phyloP scores from a whole-genome alignment of 1,284 basidiomycete genomes.

The Singerocomus inundabilis region DNA sequence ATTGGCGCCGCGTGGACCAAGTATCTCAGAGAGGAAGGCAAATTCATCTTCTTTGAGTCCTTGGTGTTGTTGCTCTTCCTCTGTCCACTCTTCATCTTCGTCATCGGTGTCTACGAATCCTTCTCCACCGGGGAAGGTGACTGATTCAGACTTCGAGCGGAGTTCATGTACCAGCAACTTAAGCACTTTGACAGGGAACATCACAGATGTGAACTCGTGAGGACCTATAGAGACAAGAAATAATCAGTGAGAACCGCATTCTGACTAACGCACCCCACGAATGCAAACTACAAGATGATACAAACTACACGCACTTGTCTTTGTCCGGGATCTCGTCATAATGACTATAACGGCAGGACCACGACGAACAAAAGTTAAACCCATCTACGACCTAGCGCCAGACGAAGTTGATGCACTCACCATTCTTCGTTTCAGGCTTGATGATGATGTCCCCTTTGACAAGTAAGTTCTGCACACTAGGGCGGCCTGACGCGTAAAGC shows the following conservation, averaged over 20 bases:
- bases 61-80: conserved; percentile 64
- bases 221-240: conserved; percentile 53
- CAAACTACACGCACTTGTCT: conserved; percentile 59
- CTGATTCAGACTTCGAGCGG: conserved; percentile 68
- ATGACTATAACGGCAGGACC: conserved; percentile 60
- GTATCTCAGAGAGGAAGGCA: conserved; percentile 65
- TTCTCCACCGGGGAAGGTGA: conserved; percentile 56
- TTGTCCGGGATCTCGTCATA: conserved; percentile 92
- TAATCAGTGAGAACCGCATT: conserved; percentile 16
- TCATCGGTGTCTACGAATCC: conserved; percentile 73
- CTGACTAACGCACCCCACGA: conserved; percentile 5
- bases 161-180: conserved; percentile 88
- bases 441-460: conserved; percentile 96
- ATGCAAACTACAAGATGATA: conserved; percentile 7
- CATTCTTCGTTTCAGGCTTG: conserved; percentile 73
- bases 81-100: conserved; percentile 87
- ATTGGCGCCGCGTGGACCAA: conserved; percentile 63
- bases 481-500: conserved; percentile 67
- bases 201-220: conserved; percentile 79
- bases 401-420: conserved; percentile 44
- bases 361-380: conserved; percentile 18
- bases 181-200: conserved; percentile 89
- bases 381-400: conserved; percentile 6
- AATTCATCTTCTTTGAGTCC: conserved; percentile 63
- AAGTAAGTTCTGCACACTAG: conserved; percentile 60